Evolutionary conservation across 768 basidiomycete species (phyloP).

Genomic region (Austroboletus festivus): DNA sequence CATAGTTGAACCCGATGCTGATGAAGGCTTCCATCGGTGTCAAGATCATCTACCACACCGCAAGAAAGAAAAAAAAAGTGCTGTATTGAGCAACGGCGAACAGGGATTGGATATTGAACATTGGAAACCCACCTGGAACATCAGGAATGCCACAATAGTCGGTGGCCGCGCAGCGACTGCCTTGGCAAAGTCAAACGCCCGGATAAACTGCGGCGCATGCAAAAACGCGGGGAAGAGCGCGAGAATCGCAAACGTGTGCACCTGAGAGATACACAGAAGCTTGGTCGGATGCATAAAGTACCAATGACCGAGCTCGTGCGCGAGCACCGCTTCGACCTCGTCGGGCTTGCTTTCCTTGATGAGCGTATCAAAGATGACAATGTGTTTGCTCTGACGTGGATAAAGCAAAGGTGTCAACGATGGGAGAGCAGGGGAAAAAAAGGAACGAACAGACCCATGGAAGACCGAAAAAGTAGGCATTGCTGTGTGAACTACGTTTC

Average conservation of each 20-base stretch:
- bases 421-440: not conserved
- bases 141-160: constrained; percentile 79
- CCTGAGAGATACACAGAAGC: constrained; percentile 78
- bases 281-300: constrained; percentile 88
- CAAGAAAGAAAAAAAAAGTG: too few species aligned
- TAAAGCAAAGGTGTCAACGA: not conserved
- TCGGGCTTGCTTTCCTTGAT: constrained; percentile 88
- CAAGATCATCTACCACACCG: constrained; percentile 59
- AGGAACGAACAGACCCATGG: constrained; percentile 65
- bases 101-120: not conserved
- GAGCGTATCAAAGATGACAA: constrained; percentile 96
- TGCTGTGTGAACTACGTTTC: constrained; percentile 92
- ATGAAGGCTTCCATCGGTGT: constrained; percentile 77
- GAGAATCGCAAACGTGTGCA: constrained; percentile 85
- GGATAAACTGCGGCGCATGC: constrained; percentile 71
- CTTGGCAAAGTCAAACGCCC: constrained; percentile 77
- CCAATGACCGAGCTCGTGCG: constrained; percentile 98
- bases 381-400: constrained; percentile 71
- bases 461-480: constrained; percentile 98
- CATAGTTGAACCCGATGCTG: constrained; percentile 70
- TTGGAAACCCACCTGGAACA: constrained; percentile 60
- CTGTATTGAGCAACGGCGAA: too few species aligned
- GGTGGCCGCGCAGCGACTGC: constrained; percentile 63
- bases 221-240: constrained; percentile 89
- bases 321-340: constrained; percentile 96